A percentile compares a stretch with the other conserved stretches of the same genome.
Evolutionary conservation across 139 green algal genomes (phyloP).

Genomic region (Prasinococcaceae sp.): DNA sequence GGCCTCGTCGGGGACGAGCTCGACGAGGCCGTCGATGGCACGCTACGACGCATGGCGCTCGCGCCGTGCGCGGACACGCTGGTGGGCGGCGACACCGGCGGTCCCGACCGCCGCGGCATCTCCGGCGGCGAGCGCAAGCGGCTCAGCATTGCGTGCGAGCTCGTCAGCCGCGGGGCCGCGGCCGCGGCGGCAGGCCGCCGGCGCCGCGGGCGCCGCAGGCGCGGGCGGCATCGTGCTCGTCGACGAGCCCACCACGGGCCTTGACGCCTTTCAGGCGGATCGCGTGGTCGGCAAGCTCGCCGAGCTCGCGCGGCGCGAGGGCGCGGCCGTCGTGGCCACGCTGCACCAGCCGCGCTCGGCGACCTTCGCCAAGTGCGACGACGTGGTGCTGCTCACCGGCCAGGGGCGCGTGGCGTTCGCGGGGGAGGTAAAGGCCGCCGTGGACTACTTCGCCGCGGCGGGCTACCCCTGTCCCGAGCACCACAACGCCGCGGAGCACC

Average conservation of each 20-base stretch:
- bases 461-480: background rate
- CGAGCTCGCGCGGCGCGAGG: background rate
- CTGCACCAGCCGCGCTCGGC: constrained; percentile 14
- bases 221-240: constrained; percentile 15
- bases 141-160: constrained; percentile 71
- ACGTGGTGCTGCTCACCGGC: constrained; percentile 8
- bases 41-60: background rate
- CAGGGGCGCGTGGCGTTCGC: background rate
- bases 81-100: constrained; percentile 12
- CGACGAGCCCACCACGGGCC: constrained; percentile 78
- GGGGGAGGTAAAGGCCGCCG: background rate
- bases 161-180: constrained; percentile 49
- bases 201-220: background rate
- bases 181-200: constrained; percentile 28
- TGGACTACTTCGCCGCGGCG: background rate
- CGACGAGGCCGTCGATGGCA: background rate
- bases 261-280: constrained; percentile 64
- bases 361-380: constrained; percentile 10
- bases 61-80: constrained; percentile 7
- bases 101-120: constrained; percentile 34
- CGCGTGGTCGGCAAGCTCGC: constrained; percentile 40
- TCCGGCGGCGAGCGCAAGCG: constrained; percentile 67
- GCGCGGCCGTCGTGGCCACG: constrained; percentile 5
- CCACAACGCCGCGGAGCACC: background rate
- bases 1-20: background rate